Base-by-base conservation (phyloP, 1,284 basidiomycete genomes). In the Rhizoctonia solani region DNA sequence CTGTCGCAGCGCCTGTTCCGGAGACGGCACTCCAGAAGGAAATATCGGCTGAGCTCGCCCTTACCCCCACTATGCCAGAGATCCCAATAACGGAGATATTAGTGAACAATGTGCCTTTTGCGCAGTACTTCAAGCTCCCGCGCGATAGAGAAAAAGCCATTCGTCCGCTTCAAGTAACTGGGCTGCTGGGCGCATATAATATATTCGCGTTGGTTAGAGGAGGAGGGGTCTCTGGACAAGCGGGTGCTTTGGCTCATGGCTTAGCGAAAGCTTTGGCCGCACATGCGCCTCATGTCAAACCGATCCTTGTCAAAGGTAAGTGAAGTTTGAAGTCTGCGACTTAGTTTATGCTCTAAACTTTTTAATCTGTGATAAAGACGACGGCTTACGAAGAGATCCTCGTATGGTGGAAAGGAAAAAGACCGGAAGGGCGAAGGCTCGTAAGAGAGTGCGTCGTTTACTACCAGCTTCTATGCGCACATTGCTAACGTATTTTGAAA, bases 361-460 rank as follows among this genome's bases (percentile, higher is more conserved):
- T 2, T 21, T 49, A 9, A 19, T 37, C 2, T 19, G 11, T 41
- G 8, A 16, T 21, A 32, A n/a, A 65, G 61, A 65, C 29, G 49
- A 53, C 30, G 61, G 61, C 41, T 79, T 95, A 69, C 87, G 87
- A 77, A 88, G 96, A 75, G 96, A 99, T 81, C 92, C 94, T 52
- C 90, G 96, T 78, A 93, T 95, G 89, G 95, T 98, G 32, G 96
- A 99, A 81, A 85, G 96, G 73, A 99, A 99, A 81, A 98, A 98
- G 84, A 94, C 96, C 6, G 92, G 92, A 69, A 77, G 87, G 72
- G 87, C 89, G 70, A 98, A 98, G 82, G 93, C 96, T 70, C 87
- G 95, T 77, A 95, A 96, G 81, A 83, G 83, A 77, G 92, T 93
- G 78, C 63, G 90, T 88, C 46, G 23, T 72, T 39, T n/a, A 27